A percentile compares a stretch with the other conserved stretches of the same genome.
These are phyloP conservation scores for Amaranthus palmeri DNA, from an alignment of 148 eudicot species.

Conservation along the genomic window DNA sequence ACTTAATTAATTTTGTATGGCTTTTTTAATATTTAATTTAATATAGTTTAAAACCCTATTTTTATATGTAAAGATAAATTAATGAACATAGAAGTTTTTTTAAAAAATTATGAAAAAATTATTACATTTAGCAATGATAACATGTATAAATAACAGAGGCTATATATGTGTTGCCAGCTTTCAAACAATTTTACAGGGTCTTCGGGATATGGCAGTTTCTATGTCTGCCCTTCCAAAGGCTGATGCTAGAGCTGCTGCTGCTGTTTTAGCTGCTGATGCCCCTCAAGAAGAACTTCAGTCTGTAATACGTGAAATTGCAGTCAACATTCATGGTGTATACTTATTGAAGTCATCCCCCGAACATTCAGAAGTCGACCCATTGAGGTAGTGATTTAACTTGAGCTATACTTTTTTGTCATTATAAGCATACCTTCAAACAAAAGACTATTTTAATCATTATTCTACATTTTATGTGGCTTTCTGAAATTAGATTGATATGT, in stretches of 20 bases:
- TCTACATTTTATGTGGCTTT: too few relatives aligned
- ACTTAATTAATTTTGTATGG: too few relatives aligned
- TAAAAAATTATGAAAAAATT: not conserved
- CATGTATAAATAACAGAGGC: not conserved
- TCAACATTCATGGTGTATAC: conserved; percentile 61
- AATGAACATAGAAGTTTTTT: not conserved
- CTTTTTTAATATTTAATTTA: too few relatives aligned
- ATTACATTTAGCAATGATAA: not conserved
- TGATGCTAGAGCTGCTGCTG: conserved; percentile 37
- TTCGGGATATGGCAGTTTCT: conserved; percentile 63
- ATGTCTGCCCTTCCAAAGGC: conserved; percentile 39
- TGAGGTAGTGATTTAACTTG: conserved; percentile 44
- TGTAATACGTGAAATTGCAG: conserved; percentile 53
- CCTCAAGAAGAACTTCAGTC: conserved; percentile 61
- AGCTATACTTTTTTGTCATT: not conserved
- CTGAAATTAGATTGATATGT: too few relatives aligned
- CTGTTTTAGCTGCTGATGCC: conserved; percentile 47
- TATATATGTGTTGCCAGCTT: conserved; percentile 39
- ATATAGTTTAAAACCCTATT: too few relatives aligned
- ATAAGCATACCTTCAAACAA: too few relatives aligned
- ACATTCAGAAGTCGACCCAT: conserved; percentile 50
- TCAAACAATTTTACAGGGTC: conserved; percentile 56
- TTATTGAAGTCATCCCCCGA: conserved; percentile 64
- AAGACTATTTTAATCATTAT: too few relatives aligned
- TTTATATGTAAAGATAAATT: too few relatives aligned